These are phyloP conservation scores for Dioszegia aurantiaca DNA, from an alignment of 768 basidiomycete genomes.

Conservation along the genomic window DNA sequence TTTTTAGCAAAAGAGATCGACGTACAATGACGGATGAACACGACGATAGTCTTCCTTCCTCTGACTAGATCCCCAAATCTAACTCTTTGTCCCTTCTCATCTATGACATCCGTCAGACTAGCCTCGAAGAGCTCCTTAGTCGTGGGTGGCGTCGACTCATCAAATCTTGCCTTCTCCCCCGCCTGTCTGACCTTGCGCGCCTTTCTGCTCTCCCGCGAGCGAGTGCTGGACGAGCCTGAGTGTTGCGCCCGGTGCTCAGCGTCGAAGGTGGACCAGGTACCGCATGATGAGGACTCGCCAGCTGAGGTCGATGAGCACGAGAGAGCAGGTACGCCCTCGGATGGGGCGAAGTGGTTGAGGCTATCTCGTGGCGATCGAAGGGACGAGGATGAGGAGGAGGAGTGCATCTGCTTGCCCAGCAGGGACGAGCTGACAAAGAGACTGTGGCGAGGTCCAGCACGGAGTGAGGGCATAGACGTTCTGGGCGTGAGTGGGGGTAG, in stretches of 20 bases:
- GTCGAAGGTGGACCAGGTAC: conserved; percentile 13
- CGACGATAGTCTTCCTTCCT: conserved; percentile 62
- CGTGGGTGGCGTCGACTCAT: conserved; percentile 56
- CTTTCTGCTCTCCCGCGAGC: conserved; percentile 24
- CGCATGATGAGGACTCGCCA: conserved; percentile 10
- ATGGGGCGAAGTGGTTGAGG: neutral
- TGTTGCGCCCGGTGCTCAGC: neutral
- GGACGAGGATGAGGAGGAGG: conserved; percentile 1
- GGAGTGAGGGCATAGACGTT: neutral
- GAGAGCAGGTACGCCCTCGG: conserved; percentile 1
- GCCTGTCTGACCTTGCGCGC: conserved; percentile 36
- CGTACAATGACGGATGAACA: conserved; percentile 89
- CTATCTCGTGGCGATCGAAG: neutral
- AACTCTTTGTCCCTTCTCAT: conserved; percentile 65
- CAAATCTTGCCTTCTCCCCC: conserved; percentile 44
- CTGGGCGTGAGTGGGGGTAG: conserved; percentile 1
- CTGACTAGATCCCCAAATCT: conserved; percentile 65
- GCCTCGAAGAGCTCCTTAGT: conserved; percentile 62
- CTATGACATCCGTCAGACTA: conserved; percentile 63
- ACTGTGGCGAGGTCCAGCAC: neutral
- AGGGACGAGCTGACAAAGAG: neutral
- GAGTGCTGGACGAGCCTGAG: neutral
- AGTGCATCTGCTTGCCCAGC: neutral
- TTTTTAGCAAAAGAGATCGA: conserved; percentile 32
- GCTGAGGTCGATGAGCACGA: conserved; percentile 18